Conservation (phyloP, 2,329 filamentous ascomycete genomes). For the Cladophialophora psammophila region DNA sequence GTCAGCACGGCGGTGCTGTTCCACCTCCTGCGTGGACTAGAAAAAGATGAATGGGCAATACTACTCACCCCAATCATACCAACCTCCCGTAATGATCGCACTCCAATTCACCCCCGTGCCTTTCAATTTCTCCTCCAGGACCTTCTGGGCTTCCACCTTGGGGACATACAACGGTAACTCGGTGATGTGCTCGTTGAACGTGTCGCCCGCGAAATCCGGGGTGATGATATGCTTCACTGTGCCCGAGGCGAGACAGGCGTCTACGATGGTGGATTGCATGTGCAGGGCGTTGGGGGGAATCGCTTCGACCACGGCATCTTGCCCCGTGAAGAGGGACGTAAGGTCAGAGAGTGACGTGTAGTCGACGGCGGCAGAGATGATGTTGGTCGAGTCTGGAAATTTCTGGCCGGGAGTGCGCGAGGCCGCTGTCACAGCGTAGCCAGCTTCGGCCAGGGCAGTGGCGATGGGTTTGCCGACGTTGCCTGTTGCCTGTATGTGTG, state of each 20-base stretch:
- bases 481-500: constrained; percentile 22
- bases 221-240: constrained; percentile 30
- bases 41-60: neutral
- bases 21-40: neutral
- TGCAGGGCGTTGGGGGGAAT: constrained; percentile 23
- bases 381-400: constrained; percentile 34
- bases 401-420: constrained; percentile 32
- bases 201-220: constrained; percentile 27
- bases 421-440: constrained; percentile 41
- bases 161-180: constrained; percentile 26
- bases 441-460: constrained; percentile 28
- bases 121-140: constrained; percentile 24
- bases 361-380: constrained; percentile 40
- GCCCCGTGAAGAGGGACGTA: constrained; percentile 40
- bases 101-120: constrained; percentile 19
- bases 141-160: constrained; percentile 28
- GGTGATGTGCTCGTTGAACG: constrained; percentile 24
- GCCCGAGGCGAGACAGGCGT: constrained; percentile 19
- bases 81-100: constrained; percentile 28
- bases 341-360: constrained; percentile 41
- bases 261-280: constrained; percentile 20
- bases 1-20: neutral
- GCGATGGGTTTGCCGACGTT: constrained; percentile 27
- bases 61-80: constrained; percentile 30
- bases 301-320: constrained; percentile 44